Evolutionary conservation across 139 green algal species (phyloP), one percentile per base, ranked within the genome.

Genomic region (Picochlorum sp.): DNA sequence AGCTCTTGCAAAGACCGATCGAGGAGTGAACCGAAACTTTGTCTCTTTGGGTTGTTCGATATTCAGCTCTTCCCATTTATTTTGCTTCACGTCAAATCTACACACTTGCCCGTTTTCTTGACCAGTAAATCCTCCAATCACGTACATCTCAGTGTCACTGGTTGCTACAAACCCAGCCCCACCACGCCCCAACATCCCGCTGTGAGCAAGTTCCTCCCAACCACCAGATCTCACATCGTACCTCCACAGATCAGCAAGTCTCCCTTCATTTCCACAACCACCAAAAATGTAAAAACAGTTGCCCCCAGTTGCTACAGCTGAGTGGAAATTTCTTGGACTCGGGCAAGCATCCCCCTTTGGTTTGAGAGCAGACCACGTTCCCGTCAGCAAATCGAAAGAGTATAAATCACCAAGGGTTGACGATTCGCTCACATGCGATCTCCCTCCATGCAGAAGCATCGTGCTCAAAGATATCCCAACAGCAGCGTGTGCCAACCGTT

Each of bases 231-330:
- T 13, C 33, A 37, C 30, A 47, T 61, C 55, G 33, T 61, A 61
- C 14, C 32, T 31, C 55, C 55, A 61, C 10, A 61, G n/a, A 51
- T 61, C 55, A 33, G 31, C 25, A 13, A 61, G 55, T 30, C 55
- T 22, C 10, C 28, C 28, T 13, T 22, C 31, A 37, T 33, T 30
- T 3, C 55, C 55, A 35, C 55, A 61, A 18, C 55, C 55, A 33
- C 55, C 55, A 61, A 61, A 61, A 37, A 61, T 61, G 24, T 50
- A 49, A 2, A 61, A n/a, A 1, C 18, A 26, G 24, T 50, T 40
- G 16, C 14, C 20, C 5, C 32, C 32, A 24, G 16, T 13, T 18
- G 32, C 16, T n/a, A 10, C n/a, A 3, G 12, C 22, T 22, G 30
- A 20, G 12, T 61, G 55, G 10, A 53, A 61, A 9, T 61, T 61